Conservation (phyloP, 179 eudicot species). For the Vitellaria paradoxa region DNA sequence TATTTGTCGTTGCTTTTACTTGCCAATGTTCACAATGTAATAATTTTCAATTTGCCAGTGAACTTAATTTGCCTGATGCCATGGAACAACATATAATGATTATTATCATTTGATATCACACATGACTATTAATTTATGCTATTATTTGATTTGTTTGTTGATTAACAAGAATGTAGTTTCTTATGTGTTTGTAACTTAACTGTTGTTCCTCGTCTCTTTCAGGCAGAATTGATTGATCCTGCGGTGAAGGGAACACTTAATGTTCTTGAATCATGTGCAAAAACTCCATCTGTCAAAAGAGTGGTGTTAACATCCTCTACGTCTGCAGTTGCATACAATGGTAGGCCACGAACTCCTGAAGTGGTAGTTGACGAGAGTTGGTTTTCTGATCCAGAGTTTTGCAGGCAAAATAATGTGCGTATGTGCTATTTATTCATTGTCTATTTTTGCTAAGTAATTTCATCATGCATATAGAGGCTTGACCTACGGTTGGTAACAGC, state of each 20-base stretch:
- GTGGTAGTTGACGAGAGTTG: slow-evolving; percentile 22
- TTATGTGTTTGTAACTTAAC: neutral
- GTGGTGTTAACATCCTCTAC: slow-evolving; percentile 17
- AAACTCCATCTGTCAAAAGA: slow-evolving; percentile 23
- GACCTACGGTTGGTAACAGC: neutral
- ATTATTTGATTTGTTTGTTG: neutral
- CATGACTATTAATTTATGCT: neutral
- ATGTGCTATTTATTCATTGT: neutral
- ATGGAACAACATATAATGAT: too few relatives aligned
- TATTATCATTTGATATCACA: too few relatives aligned
- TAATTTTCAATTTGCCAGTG: too few relatives aligned
- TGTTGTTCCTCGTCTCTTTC: slow-evolving; percentile 7
- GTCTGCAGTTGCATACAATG: slow-evolving; percentile 15
- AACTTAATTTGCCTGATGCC: too few relatives aligned
- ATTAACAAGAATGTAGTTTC: neutral
- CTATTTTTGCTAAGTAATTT: neutral
- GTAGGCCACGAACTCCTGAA: slow-evolving; percentile 20
- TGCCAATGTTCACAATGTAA: too few relatives aligned
- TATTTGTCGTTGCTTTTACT: too few relatives aligned
- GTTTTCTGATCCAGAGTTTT: slow-evolving; percentile 23
- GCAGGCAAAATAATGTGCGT: slow-evolving; percentile 13
- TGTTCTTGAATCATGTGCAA: slow-evolving; percentile 30
- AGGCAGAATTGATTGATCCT: slow-evolving; percentile 28
- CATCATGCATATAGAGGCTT: neutral
- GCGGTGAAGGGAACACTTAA: slow-evolving; percentile 31